Conservation (phyloP, 2,329 filamentous ascomycete species). For the Ramichloridium luteum region DNA sequence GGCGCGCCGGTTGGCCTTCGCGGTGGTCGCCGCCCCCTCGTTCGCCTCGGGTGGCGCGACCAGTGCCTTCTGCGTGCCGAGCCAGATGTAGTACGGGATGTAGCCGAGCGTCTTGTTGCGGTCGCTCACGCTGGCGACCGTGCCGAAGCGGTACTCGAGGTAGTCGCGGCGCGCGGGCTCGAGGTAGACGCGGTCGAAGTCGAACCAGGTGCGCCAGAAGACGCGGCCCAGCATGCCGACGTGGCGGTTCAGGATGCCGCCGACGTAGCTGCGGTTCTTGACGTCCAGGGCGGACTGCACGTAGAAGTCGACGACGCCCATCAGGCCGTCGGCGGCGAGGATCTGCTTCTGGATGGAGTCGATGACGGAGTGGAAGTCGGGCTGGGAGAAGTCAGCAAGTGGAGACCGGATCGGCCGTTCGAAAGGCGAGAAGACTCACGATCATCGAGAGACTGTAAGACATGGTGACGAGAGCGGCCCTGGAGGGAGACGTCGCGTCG, state of each 20-base stretch:
- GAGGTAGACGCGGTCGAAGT: constrained; percentile 79
- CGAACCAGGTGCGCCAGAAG: constrained; percentile 84
- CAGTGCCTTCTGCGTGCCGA: constrained; percentile 66
- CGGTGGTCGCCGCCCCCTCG: constrained; percentile 77
- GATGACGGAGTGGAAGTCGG: constrained; percentile 83
- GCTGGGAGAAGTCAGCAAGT: no score
- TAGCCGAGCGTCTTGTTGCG: constrained; percentile 73
- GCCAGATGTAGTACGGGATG: constrained; percentile 94
- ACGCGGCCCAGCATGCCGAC: constrained; percentile 78
- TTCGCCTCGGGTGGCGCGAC: constrained; percentile 54
- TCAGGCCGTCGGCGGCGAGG: constrained; percentile 61
- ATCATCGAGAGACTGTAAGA: constrained; percentile 98
- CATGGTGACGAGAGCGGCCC: constrained; percentile 81
- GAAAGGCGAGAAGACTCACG: no score
- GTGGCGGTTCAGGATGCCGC: constrained; percentile 72
- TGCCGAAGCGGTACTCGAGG: constrained; percentile 90
- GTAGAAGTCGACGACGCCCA: constrained; percentile 89
- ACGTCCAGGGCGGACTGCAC: constrained; percentile 81
- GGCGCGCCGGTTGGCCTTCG: constrained; percentile 75
- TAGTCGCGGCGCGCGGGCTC: constrained; percentile 71
- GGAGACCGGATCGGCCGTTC: no score
- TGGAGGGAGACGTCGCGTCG: constrained; percentile 40
- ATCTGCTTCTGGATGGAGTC: constrained; percentile 71
- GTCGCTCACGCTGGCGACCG: constrained; percentile 67
- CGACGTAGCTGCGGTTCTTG: constrained; percentile 78